Base-by-base conservation (phyloP, 306 rosid species). In the Canavalia gladiata region DNA sequence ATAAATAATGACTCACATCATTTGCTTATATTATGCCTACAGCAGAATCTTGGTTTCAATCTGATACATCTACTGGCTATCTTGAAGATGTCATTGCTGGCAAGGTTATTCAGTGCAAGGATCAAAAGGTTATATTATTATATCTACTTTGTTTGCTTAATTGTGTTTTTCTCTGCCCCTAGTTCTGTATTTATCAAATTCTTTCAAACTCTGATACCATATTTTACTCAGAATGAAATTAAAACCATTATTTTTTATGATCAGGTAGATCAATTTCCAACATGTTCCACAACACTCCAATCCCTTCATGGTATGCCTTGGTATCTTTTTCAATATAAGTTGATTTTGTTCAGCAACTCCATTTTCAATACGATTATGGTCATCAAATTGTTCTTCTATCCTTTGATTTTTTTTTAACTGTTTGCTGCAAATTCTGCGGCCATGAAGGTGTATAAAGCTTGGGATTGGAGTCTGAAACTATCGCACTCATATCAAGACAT, bases 21-120 rank as follows among this genome's bases (percentile, higher is more conserved):
- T 37, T 42, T 74, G 56, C 4, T 45, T 46, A 8, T 76, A 41
- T 45, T 46, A 8, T 76, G 51, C 13, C 45, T 63, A 47, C 68
- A 50, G 28, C 55, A 70, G 83, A 83, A n/a, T 7, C 60, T 28
- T 49, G 74, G 82, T 76, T 75, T 59, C 74, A 62, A 25, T 58
- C 60, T 68, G 77, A 75, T 56, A 13, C 74, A 31, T 70, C 86
- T 2, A 39, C 42, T 62, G 82, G 82, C 60, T 76, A 83, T 54
- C 82, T 83, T 55, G 80, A 78, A 78, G 83, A 78, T 78, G 86
- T 30, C 64, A 72, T 83, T 45, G 41, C 71, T 34, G 71, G 57
- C 41, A 54, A 31, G 75, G 62, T n/a, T 31, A 50, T 35, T 45
- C 1, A 43, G 80, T 28, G 49, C 54, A 62, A 42, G 68, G 55